phyloP scores from a whole-genome alignment of 176 grass and related monocot genomes.

The Phyllostachys edulis region DNA sequence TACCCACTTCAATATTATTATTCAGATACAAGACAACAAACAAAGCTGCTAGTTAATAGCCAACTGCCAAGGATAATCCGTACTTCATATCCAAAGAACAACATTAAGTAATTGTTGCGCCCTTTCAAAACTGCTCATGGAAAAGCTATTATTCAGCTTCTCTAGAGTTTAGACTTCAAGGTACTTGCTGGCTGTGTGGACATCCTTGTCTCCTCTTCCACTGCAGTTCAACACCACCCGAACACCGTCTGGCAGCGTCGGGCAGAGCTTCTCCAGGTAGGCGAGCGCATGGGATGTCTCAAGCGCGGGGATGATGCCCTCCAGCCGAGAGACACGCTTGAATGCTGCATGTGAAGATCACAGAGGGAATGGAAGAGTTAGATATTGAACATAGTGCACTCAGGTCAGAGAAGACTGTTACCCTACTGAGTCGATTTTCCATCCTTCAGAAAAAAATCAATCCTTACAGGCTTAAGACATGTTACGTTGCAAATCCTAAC shows the following conservation, averaged over 20 bases:
- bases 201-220: constrained; percentile 94
- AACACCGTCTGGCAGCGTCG: constrained; percentile 58
- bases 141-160: constrained; percentile 6
- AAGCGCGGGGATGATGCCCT: constrained; percentile 97
- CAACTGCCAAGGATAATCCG: constrained; percentile 35
- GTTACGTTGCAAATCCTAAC: not conserved
- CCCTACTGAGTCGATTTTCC: not conserved
- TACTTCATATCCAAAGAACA: constrained; percentile 26
- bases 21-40: constrained; percentile 34
- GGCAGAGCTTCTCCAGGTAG: constrained; percentile 85
- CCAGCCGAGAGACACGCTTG: constrained; percentile 79
- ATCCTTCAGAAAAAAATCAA: not conserved
- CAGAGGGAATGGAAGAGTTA: not conserved
- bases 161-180: constrained; percentile 57
- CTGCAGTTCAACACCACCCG: constrained; percentile 88
- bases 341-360: constrained; percentile 56
- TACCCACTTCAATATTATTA: not conserved
- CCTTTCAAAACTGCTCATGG: constrained; percentile 34
- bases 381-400: not conserved
- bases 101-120: not conserved
- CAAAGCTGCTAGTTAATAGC: not conserved
- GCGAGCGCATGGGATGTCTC: constrained; percentile 93
- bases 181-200: constrained; percentile 89
- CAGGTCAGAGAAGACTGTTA: not conserved
- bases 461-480: not conserved